Evolutionary conservation across 2,329 filamentous ascomycete genomes (phyloP), one percentile per base, ranked within the genome.

Genomic region (Mycosphaerella sp.): DNA sequence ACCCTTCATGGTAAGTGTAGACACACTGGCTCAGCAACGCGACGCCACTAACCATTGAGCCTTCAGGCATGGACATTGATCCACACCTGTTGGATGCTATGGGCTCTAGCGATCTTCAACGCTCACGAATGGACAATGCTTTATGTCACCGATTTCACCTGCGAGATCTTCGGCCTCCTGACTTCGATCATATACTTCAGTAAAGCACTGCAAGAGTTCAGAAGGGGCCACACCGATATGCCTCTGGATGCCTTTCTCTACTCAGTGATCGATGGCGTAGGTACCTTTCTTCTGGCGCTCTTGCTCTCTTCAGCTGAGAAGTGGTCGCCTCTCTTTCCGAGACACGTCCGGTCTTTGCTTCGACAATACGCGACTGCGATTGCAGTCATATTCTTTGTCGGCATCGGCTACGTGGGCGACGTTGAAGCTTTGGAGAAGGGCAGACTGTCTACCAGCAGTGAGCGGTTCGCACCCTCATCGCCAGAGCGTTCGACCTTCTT

Each of bases 101-200:
- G 77, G 58, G 66, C 84, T 2, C 71, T 85, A 10, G 81, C 81
- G 49, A 76, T 84, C 44, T 78, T 84, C 66, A 85, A 85, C 64
- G 81, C 81, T 3, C 81, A 85, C 61, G 81, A 84, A 65, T 85
- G 80, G 79, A 85, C 81, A 0, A 85, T 85, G 82, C 74, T 79
- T 59, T 85, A 85, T 65, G 82, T 85, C 43, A 85, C 82, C 1
- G 80, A 77, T 16, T 85, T 84, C 65, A 81, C 75, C 53, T 81
- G 79, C 39, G 82, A 85, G 63, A 82, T 85, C 48, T 85, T 85
- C 63, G 81, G 80, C 2, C 72, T 85, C 6, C 69, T 85, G 27
- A 85, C 84, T 66, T 82, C 79, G 58, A 76, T 85, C 52, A 84
- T 85, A 58, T 85, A 85, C 66, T 82, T 85, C 61, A 25, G 34